Evolutionary conservation across 352 stramenopile genomes (phyloP), one percentile per base, ranked within the genome.

Genomic region (Phytophthora aleatoria): DNA sequence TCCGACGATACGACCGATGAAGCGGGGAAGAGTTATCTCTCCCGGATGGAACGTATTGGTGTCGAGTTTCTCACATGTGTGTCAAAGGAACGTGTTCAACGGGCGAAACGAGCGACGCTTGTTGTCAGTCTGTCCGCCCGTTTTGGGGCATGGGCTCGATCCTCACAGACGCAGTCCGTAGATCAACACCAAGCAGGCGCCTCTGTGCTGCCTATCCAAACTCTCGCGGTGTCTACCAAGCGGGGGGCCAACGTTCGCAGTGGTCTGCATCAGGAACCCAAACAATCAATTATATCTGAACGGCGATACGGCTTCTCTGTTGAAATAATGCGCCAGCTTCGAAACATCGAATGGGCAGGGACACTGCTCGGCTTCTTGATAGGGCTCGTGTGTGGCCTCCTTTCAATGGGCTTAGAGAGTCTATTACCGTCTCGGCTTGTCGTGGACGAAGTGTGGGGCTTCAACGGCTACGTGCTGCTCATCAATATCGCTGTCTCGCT

Each of bases 401-500:
- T 81, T n/a, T 79, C 77, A 0, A 75, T 76, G 13, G 62, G 63
- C 4, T 56, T 83, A 28, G 77, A 86, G 56, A 55, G 24, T 5
- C 28, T 70, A 4, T 30, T 82, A 20, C 55, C 50, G 38, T 12
- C 58, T 20, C 31, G 24, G 10, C 50, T 44, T 57, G 57, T 26
- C n/a, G 51, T 6, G 44, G 72, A 63, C 27, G 60, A 67, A 27
- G 20, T 51, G 0, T 57, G 27, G 30, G 30, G 55, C 30, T 73
- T 78, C 35, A 82, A 75, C 16, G 27, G 69, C 1, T 77, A 74
- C 31, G 38, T 79, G 20, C 39, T 75, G 28, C 50, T 78, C 16
- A 64, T 87, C 48, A 87, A 87, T 57, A 68, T 84, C 24, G 64
- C 15, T 9, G 73, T 87, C n/a, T 87, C 75, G 1, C 16, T 87